Conservation (phyloP, 2,329 filamentous ascomycete genomes). For the Stagonosporopsis cucurbitacearum region DNA sequence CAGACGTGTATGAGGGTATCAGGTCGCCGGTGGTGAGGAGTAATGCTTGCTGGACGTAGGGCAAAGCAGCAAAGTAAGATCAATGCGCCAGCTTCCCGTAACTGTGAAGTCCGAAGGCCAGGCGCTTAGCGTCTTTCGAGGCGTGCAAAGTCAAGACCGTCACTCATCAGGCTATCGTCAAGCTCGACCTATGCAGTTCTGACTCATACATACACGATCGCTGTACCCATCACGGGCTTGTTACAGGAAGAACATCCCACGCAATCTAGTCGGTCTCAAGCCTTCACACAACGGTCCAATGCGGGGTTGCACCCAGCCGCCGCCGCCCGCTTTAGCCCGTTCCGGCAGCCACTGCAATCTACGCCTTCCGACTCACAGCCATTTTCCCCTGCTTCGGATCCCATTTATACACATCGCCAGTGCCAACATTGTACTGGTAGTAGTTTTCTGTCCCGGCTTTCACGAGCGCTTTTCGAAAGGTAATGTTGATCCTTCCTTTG, state of each 20-base stretch:
- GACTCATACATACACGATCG: slow-evolving; percentile 22
- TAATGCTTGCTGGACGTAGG: neutral
- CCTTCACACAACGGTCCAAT: neutral
- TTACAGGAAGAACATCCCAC: neutral
- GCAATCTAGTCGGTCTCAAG: neutral
- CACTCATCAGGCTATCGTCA: slow-evolving; percentile 2
- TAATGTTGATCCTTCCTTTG: slow-evolving; percentile 74
- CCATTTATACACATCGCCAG: slow-evolving; percentile 73
- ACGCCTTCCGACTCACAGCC: slow-evolving; percentile 44
- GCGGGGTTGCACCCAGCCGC: slow-evolving; percentile 9
- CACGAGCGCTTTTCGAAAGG: slow-evolving; percentile 74
- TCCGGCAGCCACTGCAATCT: neutral
- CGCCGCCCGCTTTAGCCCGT: slow-evolving; percentile 8
- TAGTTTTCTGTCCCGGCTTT: slow-evolving; percentile 81
- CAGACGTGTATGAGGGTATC: neutral
- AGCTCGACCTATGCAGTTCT: slow-evolving; percentile 21
- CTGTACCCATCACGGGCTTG: neutral
- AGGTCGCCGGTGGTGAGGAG: slow-evolving; percentile 6
- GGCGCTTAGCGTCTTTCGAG: slow-evolving; percentile 12
- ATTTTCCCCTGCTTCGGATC: slow-evolving; percentile 62
- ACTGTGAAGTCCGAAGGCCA: slow-evolving; percentile 27
- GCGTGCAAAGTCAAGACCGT: slow-evolving; percentile 11
- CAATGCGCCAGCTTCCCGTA: slow-evolving; percentile 18
- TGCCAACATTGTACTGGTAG: slow-evolving; percentile 82
- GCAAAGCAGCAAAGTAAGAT: slow-evolving; percentile 11